Evolutionary conservation across 345 rosid species (phyloP).

Genomic region (Dipteronia sinensis): DNA sequence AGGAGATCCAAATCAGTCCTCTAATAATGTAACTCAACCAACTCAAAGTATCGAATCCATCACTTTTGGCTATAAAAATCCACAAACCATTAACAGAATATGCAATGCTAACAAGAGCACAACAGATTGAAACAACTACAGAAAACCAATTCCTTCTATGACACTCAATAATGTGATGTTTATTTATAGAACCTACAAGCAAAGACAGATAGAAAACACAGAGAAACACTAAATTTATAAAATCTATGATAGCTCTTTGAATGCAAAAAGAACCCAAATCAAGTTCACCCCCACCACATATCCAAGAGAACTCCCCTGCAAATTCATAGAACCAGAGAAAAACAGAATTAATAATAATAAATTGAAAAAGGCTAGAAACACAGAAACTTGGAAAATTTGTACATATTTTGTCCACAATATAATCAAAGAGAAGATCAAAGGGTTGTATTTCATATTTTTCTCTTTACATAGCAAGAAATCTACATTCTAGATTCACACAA

Average conservation of each 20-base stretch:
- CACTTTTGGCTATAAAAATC: constrained; percentile 28
- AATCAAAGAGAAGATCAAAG: not conserved
- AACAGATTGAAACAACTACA: constrained; percentile 42
- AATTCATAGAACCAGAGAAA: not conserved
- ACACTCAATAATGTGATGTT: not conserved
- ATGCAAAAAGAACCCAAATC: constrained; percentile 51
- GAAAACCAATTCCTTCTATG: constrained; percentile 46
- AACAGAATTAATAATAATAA: too few species aligned
- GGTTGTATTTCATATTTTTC: not conserved
- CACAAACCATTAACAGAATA: constrained; percentile 42
- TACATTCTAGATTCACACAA: too few species aligned
- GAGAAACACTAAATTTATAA: constrained; percentile 54
- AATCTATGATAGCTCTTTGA: constrained; percentile 58
- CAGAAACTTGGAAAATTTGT: too few species aligned
- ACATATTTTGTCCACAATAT: not conserved
- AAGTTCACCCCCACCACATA: constrained; percentile 51
- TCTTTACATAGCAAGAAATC: too few species aligned
- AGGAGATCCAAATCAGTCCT: constrained; percentile 62
- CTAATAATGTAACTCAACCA: constrained; percentile 47
- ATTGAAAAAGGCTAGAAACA: too few species aligned
- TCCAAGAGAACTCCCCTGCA: constrained; percentile 57
- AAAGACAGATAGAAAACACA: constrained; percentile 53
- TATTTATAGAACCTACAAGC: constrained; percentile 35
- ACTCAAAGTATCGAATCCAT: constrained; percentile 9
- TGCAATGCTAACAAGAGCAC: constrained; percentile 44